These are phyloP conservation scores for Cladosporium sphaerospermum DNA, from an alignment of 2,329 filamentous ascomycete genomes.

Conservation along the genomic window DNA sequence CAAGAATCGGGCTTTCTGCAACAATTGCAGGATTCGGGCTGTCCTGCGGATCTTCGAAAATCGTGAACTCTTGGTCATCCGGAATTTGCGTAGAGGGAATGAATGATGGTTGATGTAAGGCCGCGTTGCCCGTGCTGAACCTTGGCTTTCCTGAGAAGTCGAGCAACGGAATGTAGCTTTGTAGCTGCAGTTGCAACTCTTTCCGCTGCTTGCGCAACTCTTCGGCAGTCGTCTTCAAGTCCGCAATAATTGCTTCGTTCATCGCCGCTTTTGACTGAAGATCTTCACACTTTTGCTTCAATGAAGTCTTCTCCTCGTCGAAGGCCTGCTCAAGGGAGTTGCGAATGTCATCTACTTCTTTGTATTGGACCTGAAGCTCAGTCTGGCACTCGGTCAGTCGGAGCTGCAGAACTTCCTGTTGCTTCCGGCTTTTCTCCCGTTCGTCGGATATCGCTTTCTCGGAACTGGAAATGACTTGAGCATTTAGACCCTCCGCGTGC, in stretches of 20 bases:
- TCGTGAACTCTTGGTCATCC: not conserved
- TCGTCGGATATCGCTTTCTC: not conserved
- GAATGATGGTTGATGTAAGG: no score
- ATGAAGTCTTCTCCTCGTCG: not conserved
- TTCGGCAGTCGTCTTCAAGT: not conserved
- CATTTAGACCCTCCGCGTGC: not conserved
- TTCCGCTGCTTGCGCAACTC: not conserved
- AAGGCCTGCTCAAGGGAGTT: not conserved
- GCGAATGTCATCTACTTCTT: not conserved
- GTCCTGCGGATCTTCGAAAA: slow-evolving; percentile 1
- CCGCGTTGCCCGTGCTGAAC: not conserved
- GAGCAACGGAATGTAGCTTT: not conserved
- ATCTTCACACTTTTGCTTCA: not conserved
- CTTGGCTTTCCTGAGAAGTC: slow-evolving; percentile 1
- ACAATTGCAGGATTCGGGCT: not conserved
- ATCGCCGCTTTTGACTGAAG: not conserved
- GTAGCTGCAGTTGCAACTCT: not conserved
- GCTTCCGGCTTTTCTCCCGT: slow-evolving; percentile 1
- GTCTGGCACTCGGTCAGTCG: not conserved
- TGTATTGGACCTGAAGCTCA: not conserved
- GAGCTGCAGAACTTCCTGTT: not conserved
- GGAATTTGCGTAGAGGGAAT: no score
- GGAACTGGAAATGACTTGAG: not conserved
- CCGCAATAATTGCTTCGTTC: not conserved
- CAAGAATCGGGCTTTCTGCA: not conserved